Base-by-base conservation (phyloP, 1,139 yeast genomes). In the Candida freyschussii region DNA sequence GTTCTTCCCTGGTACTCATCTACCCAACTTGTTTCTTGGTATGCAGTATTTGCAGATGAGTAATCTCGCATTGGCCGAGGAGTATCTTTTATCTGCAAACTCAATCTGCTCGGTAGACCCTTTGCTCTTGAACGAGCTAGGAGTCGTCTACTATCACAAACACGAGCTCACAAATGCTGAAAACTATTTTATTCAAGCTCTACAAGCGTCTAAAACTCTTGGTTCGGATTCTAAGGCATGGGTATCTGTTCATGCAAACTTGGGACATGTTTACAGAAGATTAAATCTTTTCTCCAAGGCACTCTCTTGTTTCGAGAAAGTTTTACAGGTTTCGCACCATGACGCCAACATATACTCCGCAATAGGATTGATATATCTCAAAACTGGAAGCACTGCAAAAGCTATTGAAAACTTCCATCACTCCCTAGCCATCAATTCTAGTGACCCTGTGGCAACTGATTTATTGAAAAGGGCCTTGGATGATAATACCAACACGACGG, bases 1-100 rank as follows among this genome's bases (percentile, higher is more conserved):
- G 39, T 67, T 89, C 31, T 93, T 91, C 52, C 96, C 95, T 0
- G 98, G 98, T 3, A 81, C 93, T 6, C 97, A 91, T 57, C 61
- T 89, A 31, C 98, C 98, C 3, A 78, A 84, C 48, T 62, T 93
- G 39, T 91, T 85, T 51, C 67, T 93, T 30, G 99, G 98, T 3
- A 93, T 91, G 96, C 97, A 93, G 60, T 93, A 91, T 57, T 63
- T 87, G 43, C 89, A 85, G 43, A 81, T 91, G 76, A 81, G 80
- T 53, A 89, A 89, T 48, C 63, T 84, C 33, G 72, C 78, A 11
- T 63, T 91, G 35, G 89, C 97, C 0, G 91, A 85, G 47, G 97
- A 91, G 53, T 91, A 89, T 52, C 67, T 93, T 21, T 63, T 70
- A 37, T 74, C 91, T 9, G 75, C 96, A 1, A 79, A 77, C 49